A percentile compares a stretch with the other conserved stretches of the same genome.
phyloP scores from a whole-genome alignment of 257 asterid species.

The Datura wrightii region DNA sequence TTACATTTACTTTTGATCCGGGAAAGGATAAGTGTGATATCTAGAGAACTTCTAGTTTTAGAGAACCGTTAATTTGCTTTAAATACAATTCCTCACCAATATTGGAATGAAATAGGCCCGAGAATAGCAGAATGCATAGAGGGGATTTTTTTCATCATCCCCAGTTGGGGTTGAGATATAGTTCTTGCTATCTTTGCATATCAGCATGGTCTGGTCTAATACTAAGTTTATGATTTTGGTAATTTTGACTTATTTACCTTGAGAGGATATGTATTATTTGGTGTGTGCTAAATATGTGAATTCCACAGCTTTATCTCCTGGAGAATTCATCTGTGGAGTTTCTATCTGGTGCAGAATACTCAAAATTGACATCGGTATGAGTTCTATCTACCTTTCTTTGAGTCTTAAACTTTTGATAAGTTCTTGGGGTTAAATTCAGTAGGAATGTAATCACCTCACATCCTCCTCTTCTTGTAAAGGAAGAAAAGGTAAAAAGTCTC shows the following conservation, averaged over 20 bases:
- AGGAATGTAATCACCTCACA: slow-evolving; percentile 15
- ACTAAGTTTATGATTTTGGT: background rate
- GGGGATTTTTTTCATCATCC: background rate
- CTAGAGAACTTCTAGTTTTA: background rate
- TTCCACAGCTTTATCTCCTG: slow-evolving; percentile 85
- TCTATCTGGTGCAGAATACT: slow-evolving; percentile 91
- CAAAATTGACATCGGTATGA: slow-evolving; percentile 88
- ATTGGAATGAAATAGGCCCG: slow-evolving; percentile 22
- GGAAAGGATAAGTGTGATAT: background rate
- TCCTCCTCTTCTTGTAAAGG: slow-evolving; percentile 18
- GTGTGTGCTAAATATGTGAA: background rate
- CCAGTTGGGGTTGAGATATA: background rate
- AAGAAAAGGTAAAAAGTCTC: slow-evolving; percentile 16
- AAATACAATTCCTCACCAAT: background rate
- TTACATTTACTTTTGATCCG: background rate
- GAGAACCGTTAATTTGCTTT: background rate
- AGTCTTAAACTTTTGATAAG: slow-evolving; percentile 30
- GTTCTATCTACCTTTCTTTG: slow-evolving; percentile 35
- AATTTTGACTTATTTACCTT: background rate
- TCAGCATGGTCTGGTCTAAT: slow-evolving; percentile 6
- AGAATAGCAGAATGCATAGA: background rate
- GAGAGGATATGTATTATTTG: background rate
- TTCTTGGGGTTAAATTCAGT: slow-evolving; percentile 19
- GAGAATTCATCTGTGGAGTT: slow-evolving; percentile 90
- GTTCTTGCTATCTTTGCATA: slow-evolving; percentile 9